These are phyloP conservation scores for Verbascum thapsus DNA, from an alignment of 257 asterid genomes.

Conservation along the genomic window DNA sequence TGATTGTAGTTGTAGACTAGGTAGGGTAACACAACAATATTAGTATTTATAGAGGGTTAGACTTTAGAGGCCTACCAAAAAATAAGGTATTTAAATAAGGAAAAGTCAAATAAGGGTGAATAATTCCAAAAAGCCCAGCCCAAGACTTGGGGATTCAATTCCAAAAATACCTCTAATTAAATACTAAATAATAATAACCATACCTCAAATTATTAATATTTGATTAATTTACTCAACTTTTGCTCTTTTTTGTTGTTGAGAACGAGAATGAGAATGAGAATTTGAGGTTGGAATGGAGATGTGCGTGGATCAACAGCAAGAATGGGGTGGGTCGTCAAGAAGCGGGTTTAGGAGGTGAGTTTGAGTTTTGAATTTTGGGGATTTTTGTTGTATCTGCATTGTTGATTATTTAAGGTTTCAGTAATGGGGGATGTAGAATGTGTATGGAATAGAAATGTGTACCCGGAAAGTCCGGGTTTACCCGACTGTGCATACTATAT, in stretches of 20 bases:
- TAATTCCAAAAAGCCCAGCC: no score
- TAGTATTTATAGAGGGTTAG: no score
- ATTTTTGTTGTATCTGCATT: slow-evolving; percentile 29
- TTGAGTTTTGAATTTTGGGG: slow-evolving; percentile 19
- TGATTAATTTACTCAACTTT: no score
- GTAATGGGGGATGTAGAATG: slow-evolving; percentile 47
- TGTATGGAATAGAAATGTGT: slow-evolving; percentile 57
- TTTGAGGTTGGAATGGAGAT: slow-evolving; percentile 58
- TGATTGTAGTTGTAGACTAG: no score
- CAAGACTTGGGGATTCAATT: no score
- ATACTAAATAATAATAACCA: no score
- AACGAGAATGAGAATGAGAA: slow-evolving; percentile 19
- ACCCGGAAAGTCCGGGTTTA: slow-evolving; percentile 76
- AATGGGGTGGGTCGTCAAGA: slow-evolving; percentile 54
- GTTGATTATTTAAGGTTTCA: slow-evolving; percentile 38
- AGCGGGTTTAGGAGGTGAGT: slow-evolving; percentile 59
- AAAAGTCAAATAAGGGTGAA: no score
- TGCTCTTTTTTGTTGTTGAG: slow-evolving; percentile 27
- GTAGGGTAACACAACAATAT: no score
- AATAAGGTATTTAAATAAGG: no score
- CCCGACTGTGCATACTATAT: slow-evolving; percentile 75
- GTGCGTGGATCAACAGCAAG: slow-evolving; percentile 61
- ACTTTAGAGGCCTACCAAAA: no score
- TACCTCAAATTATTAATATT: no score
- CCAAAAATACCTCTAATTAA: no score